A percentile compares a stretch with the other conserved stretches of the same genome.
Evolutionary conservation across 2,329 filamentous ascomycete genomes (phyloP).

Genomic region (Malbranchea zuffiana): DNA sequence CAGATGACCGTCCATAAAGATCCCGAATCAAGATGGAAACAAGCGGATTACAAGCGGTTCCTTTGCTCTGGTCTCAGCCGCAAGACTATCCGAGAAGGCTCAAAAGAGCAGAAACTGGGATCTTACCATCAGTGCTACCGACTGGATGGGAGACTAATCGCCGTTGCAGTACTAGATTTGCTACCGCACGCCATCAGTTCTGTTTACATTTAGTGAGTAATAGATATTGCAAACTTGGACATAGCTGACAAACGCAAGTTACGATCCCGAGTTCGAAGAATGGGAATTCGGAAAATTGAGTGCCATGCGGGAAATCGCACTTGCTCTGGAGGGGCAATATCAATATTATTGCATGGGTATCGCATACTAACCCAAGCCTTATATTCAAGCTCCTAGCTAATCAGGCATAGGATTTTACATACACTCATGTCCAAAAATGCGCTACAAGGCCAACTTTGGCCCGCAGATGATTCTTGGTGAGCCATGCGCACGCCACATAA

Average conservation of each 20-base stretch:
- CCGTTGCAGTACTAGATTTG: slow-evolving; percentile 39
- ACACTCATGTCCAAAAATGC: slow-evolving; percentile 44
- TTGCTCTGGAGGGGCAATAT: slow-evolving; percentile 46
- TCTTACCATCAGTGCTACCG: slow-evolving; percentile 44
- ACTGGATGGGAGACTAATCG: slow-evolving; percentile 39
- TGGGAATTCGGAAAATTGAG: slow-evolving; percentile 55
- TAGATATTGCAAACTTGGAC: background rate
- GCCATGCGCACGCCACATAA: slow-evolving; percentile 10
- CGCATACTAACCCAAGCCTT: slow-evolving; percentile 7
- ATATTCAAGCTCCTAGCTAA: slow-evolving; percentile 2
- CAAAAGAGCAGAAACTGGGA: slow-evolving; percentile 35
- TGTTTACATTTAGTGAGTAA: slow-evolving; percentile 39
- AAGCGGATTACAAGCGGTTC: slow-evolving; percentile 37
- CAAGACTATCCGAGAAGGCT: slow-evolving; percentile 26
- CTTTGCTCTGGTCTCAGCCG: slow-evolving; percentile 38
- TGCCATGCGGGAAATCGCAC: slow-evolving; percentile 48
- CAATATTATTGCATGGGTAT: slow-evolving; percentile 55
- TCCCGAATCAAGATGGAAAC: slow-evolving; percentile 33
- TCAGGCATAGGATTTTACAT: slow-evolving; percentile 48
- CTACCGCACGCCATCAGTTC: slow-evolving; percentile 39
- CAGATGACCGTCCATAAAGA: slow-evolving; percentile 39
- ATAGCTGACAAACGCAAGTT: slow-evolving; percentile 27
- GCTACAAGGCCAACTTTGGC: slow-evolving; percentile 39
- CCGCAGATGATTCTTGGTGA: slow-evolving; percentile 41
- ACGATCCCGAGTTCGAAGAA: slow-evolving; percentile 49